Evolutionary conservation across 2,329 filamentous ascomycete species (phyloP), one percentile per base, ranked within the genome.

Genomic region (Colletotrichum sp.): DNA sequence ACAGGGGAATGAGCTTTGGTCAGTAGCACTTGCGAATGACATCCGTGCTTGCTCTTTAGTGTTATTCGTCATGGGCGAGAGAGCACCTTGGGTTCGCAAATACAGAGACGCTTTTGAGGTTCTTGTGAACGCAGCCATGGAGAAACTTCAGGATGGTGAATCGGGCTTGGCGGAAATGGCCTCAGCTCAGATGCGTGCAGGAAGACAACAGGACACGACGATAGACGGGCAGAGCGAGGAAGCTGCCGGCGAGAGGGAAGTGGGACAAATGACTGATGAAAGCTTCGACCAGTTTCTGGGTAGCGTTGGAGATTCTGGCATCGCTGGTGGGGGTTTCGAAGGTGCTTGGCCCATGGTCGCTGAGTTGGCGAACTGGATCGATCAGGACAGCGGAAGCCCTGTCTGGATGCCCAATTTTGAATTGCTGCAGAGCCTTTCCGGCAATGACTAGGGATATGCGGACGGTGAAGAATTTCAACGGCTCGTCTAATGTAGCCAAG

Each of bases 11-110:
- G 80, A 82, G 36, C 83, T 88, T 12, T 89, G 87, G 87, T 88
- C 86, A 12, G 84, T 88, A n/a, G 82, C 83, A 8, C 84, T 89
- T 72, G 86, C 87, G 77, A 87, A 89, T 77, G 87, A 89, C 63
- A 85, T 89, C 65, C 86, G 88, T 15, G 87, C 87, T 5, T 89
- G 87, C 80, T 88, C 86, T 1, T 83, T 87, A 2, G 87, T 89
- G 2, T 81, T 89, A 2, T 89, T 88, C 67, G 87, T 88, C 52
- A 89, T 89, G 86, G 84, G 87, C 7, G 88, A 89, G 78, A 84
- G 87, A 34, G 87, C 87, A 9, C 80, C 84, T 1, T 88, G 87
- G 86, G 87, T 89, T 5, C 86, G 85, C 70, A 86, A 86, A 76
- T 88, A 88, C 80, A 84, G 87, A 8, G 87, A 89, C 55, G 85